phyloP scores from a whole-genome alignment of 2,329 filamentous ascomycete species.

The Aureobasidium namibiae region DNA sequence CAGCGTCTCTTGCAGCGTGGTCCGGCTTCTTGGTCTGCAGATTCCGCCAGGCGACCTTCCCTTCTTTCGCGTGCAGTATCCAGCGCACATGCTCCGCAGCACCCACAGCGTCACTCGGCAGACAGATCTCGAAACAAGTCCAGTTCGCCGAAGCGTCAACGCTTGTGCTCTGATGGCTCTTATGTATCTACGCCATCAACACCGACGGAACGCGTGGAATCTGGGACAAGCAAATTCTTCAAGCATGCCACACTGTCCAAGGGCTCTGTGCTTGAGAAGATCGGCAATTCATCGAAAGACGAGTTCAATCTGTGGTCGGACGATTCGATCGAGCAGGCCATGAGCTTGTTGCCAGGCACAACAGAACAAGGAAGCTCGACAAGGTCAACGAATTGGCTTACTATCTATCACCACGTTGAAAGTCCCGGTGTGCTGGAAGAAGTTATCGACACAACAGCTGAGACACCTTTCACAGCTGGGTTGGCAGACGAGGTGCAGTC shows the following conservation, averaged over 20 bases:
- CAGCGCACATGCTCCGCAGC: slow-evolving; percentile 15
- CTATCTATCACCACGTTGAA: slow-evolving; percentile 10
- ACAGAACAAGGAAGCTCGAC: slow-evolving; percentile 14
- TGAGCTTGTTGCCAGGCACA: slow-evolving; percentile 28
- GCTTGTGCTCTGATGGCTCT: slow-evolving; percentile 37
- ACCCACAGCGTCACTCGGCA: slow-evolving; percentile 23
- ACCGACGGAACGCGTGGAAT: slow-evolving; percentile 16
- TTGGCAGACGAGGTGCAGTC: slow-evolving; percentile 23
- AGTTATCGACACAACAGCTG: slow-evolving; percentile 16
- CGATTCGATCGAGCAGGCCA: slow-evolving; percentile 38
- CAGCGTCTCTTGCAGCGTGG: slow-evolving; percentile 49
- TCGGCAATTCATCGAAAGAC: slow-evolving; percentile 15
- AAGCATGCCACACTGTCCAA: slow-evolving; percentile 25
- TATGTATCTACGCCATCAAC: slow-evolving; percentile 15
- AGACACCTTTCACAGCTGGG: slow-evolving; percentile 14
- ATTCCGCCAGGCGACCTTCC: slow-evolving; percentile 24
- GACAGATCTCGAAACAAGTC: slow-evolving; percentile 35
- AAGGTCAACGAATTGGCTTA: slow-evolving; percentile 14
- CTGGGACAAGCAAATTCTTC: slow-evolving; percentile 40
- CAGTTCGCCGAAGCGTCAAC: slow-evolving; percentile 32
- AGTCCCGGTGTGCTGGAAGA: slow-evolving; percentile 16
- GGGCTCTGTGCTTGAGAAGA: slow-evolving; percentile 9
- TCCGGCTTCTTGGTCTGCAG: slow-evolving; percentile 47
- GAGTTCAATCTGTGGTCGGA: slow-evolving; percentile 42
- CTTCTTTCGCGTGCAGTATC: slow-evolving; percentile 21